Evolutionary conservation across 2,329 filamentous ascomycete genomes (phyloP), one percentile per base, ranked within the genome.

Genomic region (Tolypocladium pustulatum): DNA sequence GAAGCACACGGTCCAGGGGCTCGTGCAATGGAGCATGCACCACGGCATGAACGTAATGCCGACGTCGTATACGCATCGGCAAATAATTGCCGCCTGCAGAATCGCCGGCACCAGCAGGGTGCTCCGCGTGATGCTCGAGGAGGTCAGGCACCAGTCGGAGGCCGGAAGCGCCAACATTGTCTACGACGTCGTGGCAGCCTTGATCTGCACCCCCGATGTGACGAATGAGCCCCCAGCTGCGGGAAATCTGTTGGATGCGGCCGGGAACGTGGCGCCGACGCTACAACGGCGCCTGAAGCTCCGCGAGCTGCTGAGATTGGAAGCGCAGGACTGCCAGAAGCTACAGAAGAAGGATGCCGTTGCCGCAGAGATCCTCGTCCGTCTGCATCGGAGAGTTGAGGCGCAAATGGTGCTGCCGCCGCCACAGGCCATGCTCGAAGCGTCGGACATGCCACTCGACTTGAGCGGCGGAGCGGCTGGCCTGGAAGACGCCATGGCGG

Each of bases 11-110:
- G 75, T 90, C 1, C 81, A 85, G 57, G 78, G 76, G 1, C 79
- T 92, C 5, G 78, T 86, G 2, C 78, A 84, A 55, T 93, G 89
- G 89, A 83, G 80, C 37, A 72, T 84, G 43, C 79, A 85, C 56
- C 79, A 82, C 0, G 74, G 74, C 5, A 71, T 80, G 40, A 83
- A 80, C 59, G 74, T 75, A 37, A 81, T 81, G 74, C 82, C 83
- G 1, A 78, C 88, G 0, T 78, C 81, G 13, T 93, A 92, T 69
- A 89, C 87, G 0, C 88, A 91, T 67, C 83, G 86, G 5, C 86
- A 89, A 62, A 74, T 91, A 3, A 78, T 89, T 10, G 78, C 81
- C 0, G 83, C 81, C 0, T 71, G 83, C 40, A 80, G 81, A 58
- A 75, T 89, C 37, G 72, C 88, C 0, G 88, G 88, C 0, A 81